A percentile compares a stretch with the other conserved stretches of the same genome.
Conservation (phyloP, 2,329 filamentous ascomycete genomes). For the Pseudocercospora fuligena region DNA sequence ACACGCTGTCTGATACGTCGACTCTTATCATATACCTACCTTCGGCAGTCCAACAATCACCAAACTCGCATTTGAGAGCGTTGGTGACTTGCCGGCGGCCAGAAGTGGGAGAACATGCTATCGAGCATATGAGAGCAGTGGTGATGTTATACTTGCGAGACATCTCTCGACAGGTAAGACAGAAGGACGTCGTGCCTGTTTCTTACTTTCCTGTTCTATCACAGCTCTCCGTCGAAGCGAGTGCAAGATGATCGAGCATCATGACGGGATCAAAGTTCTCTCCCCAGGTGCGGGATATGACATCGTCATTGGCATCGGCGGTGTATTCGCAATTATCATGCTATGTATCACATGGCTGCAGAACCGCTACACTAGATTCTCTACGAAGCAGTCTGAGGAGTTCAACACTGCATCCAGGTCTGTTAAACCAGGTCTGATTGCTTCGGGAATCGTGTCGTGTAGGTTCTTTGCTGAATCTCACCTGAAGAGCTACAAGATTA, state of each 20-base stretch:
- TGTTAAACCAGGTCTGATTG: constrained; percentile 85
- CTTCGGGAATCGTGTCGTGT: constrained; percentile 76
- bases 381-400: constrained; percentile 63
- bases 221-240: not conserved
- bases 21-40: constrained; percentile 5
- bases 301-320: constrained; percentile 74
- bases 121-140: not conserved
- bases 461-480: not conserved
- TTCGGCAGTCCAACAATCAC: not conserved
- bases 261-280: constrained; percentile 27
- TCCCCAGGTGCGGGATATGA: constrained; percentile 47
- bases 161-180: not conserved
- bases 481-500: not conserved
- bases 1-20: not conserved
- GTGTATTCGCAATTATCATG: constrained; percentile 65
- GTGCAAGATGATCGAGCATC: constrained; percentile 11
- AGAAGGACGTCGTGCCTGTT: not conserved
- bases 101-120: not conserved
- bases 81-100: constrained; percentile 5
- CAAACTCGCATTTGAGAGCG: not conserved
- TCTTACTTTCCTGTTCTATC: not conserved
- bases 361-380: constrained; percentile 50
- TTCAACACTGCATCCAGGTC: constrained; percentile 86
- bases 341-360: constrained; percentile 39
- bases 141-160: not conserved